phyloP scores from a whole-genome alignment of 176 grass and related monocot genomes.

The Cymbopogon citratus region DNA sequence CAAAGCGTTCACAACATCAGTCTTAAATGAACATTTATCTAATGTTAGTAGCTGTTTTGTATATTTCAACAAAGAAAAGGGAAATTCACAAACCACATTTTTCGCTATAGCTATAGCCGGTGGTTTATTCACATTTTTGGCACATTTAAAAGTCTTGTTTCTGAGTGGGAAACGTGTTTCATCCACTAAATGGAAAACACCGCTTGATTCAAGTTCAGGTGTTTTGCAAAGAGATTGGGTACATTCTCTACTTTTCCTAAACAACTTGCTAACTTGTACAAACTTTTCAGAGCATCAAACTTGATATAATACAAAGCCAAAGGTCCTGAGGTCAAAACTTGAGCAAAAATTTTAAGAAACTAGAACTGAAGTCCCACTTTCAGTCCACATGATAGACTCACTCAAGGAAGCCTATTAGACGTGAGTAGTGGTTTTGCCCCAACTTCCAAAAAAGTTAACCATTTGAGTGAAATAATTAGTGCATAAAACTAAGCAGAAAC shows the following conservation, averaged over 20 bases:
- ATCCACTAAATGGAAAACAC: background rate
- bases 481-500: background rate
- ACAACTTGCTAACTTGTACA: background rate
- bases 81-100: background rate
- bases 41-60: background rate
- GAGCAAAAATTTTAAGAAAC: background rate
- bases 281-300: background rate
- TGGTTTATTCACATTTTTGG: background rate
- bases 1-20: conserved; percentile 7
- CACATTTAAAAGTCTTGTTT: background rate
- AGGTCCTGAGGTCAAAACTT: background rate
- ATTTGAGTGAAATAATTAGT: background rate
- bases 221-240: background rate
- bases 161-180: background rate
- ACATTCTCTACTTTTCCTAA: background rate
- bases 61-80: background rate
- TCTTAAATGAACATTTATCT: background rate
- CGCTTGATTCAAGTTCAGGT: background rate
- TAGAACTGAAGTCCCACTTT: background rate
- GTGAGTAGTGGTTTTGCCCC: background rate
- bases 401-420: background rate
- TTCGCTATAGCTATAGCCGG: background rate
- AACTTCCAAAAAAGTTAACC: background rate
- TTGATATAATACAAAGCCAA: background rate
- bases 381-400: background rate